phyloP scores from a whole-genome alignment of 805 yeast genomes.

The Ogataea methanolica region DNA sequence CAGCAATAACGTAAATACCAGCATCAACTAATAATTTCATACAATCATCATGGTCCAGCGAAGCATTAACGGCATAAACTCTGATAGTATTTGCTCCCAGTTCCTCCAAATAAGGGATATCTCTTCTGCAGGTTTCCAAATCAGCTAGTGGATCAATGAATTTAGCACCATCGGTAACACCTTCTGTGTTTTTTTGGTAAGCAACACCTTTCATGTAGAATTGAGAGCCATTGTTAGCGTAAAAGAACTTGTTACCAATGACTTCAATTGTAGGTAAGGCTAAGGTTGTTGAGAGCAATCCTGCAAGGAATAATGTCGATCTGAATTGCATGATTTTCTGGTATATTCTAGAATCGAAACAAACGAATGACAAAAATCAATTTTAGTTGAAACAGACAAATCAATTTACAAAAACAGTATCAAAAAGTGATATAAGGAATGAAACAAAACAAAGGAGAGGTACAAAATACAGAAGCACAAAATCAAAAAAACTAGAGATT shows the following conservation, averaged over 20 bases:
- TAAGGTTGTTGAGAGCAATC: constrained; percentile 13
- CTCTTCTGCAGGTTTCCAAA: constrained; percentile 65
- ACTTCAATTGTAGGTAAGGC: constrained; percentile 52
- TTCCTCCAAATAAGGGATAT: constrained; percentile 67
- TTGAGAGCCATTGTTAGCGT: constrained; percentile 67
- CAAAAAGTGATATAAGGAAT: too few species aligned
- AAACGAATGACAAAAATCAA: too few species aligned
- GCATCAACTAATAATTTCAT: constrained; percentile 72
- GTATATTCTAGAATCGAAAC: background rate
- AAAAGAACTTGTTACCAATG: constrained; percentile 73
- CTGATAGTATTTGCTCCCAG: constrained; percentile 75
- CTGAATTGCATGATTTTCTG: constrained; percentile 3
- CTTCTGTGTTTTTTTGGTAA: constrained; percentile 67
- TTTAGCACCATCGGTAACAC: constrained; percentile 26
- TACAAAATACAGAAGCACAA: too few species aligned
- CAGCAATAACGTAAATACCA: constrained; percentile 89
- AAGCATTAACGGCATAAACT: constrained; percentile 80
- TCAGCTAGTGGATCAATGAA: constrained; percentile 79
- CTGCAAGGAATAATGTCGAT: constrained; percentile 8
- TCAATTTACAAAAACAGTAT: too few species aligned
- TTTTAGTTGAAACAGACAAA: too few species aligned
- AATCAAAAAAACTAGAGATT: too few species aligned
- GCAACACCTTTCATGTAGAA: constrained; percentile 87
- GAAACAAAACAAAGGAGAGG: too few species aligned
- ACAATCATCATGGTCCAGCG: constrained; percentile 67